phyloP scores from a whole-genome alignment of 176 grass and related monocot genomes.

The Oryza meridionalis region DNA sequence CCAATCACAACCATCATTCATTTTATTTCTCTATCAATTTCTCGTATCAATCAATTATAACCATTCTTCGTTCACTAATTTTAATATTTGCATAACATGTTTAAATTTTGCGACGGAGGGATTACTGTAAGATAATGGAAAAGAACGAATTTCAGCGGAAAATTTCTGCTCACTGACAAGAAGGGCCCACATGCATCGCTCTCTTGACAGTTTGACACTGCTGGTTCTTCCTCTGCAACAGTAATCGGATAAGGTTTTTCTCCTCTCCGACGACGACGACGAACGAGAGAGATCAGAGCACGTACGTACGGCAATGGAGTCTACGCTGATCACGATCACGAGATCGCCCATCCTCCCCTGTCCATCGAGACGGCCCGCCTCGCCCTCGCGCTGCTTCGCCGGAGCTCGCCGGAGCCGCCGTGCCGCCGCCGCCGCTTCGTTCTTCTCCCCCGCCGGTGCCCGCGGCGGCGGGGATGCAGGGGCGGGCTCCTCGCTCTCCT shows the following conservation, averaged over 20 bases:
- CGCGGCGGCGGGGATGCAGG: conserved; percentile 35
- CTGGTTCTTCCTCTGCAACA: not conserved
- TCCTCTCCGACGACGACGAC: not conserved
- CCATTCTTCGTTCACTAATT: no score
- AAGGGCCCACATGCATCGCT: not conserved
- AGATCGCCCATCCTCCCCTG: conserved; percentile 23
- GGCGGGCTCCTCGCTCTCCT: conserved; percentile 21
- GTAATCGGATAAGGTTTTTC: conserved; percentile 29
- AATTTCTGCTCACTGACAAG: not conserved
- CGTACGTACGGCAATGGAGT: conserved; percentile 47
- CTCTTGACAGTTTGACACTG: not conserved
- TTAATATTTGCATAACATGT: no score
- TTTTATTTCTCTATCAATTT: no score
- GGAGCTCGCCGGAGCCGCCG: conserved; percentile 13
- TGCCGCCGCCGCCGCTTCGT: conserved; percentile 28
- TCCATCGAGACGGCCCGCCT: conserved; percentile 9
- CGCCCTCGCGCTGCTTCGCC: not conserved
- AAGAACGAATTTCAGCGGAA: not conserved
- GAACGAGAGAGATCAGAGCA: conserved; percentile 13
- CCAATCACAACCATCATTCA: no score
- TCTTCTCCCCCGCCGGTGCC: conserved; percentile 30
- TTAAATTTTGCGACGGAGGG: no score
- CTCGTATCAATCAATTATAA: no score
- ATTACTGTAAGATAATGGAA: no score
- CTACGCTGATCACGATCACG: conserved; percentile 48